Evolutionary conservation across 129 eudicot species (phyloP).

Genomic region (Heracleum sosnowskyi): DNA sequence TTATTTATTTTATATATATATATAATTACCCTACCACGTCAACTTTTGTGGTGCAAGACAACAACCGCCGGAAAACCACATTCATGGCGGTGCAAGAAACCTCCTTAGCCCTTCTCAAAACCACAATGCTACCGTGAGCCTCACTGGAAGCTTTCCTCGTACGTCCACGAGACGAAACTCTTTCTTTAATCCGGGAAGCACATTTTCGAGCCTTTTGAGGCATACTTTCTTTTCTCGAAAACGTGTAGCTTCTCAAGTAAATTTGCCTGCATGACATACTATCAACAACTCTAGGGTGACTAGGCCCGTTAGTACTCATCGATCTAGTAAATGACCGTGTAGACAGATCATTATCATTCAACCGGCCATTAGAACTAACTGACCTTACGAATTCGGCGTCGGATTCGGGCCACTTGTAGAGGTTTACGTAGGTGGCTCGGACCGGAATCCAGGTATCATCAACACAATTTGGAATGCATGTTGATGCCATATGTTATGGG

Average conservation of each 20-base stretch:
- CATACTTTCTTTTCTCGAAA: slow-evolving; percentile 60
- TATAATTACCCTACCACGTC: slow-evolving; percentile 48
- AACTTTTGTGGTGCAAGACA: slow-evolving; percentile 68
- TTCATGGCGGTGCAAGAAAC: slow-evolving; percentile 44
- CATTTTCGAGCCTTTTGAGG: slow-evolving; percentile 49
- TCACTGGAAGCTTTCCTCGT: slow-evolving; percentile 17
- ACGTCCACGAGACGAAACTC: slow-evolving; percentile 18
- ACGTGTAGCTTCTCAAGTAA: slow-evolving; percentile 81
- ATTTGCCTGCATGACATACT: slow-evolving; percentile 78
- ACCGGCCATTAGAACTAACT: slow-evolving; percentile 35
- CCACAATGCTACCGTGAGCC: slow-evolving; percentile 25
- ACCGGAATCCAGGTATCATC: slow-evolving; percentile 54
- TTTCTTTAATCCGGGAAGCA: slow-evolving; percentile 38
- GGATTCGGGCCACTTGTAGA: slow-evolving; percentile 92
- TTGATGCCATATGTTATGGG: slow-evolving; percentile 45
- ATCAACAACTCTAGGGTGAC: slow-evolving; percentile 60
- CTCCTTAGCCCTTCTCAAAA: slow-evolving; percentile 45
- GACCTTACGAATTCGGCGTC: slow-evolving; percentile 78
- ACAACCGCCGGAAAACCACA: slow-evolving; percentile 60
- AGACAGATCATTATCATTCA: not conserved
- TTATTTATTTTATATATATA: not conserved
- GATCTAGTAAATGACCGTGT: slow-evolving; percentile 45
- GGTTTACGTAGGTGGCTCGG: slow-evolving; percentile 69
- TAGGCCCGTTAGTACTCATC: slow-evolving; percentile 33
- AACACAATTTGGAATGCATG: slow-evolving; percentile 65